Percentiles rank a stretch among this genome's conserved stretches.
These are phyloP conservation scores for Euphrasia confusa DNA, from an alignment of 257 asterid genomes.

Conservation along the genomic window DNA sequence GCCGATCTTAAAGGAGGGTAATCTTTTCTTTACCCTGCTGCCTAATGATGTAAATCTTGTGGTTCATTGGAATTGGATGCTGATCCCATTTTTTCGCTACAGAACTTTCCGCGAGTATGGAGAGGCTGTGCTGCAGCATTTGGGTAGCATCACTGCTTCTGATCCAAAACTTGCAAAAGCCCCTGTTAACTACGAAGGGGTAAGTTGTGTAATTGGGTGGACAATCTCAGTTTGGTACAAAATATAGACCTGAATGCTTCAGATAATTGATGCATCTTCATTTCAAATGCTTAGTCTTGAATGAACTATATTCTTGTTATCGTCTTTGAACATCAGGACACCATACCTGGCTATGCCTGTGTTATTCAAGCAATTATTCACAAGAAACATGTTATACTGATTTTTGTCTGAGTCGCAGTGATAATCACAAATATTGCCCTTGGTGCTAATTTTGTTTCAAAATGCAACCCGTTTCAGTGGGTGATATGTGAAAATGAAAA, in stretches of 20 bases:
- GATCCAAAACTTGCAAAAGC: slow-evolving; percentile 78
- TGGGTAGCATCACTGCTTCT: slow-evolving; percentile 44
- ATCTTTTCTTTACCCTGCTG: slow-evolving; percentile 23
- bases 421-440: no score
- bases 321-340: no score
- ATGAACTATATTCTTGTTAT: no score
- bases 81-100: slow-evolving; percentile 22
- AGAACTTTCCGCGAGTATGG: slow-evolving; percentile 96
- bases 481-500: not conserved
- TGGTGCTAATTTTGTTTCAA: not conserved
- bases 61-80: slow-evolving; percentile 4
- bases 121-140: slow-evolving; percentile 73
- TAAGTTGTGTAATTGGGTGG: slow-evolving; percentile 32
- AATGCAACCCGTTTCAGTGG: not conserved
- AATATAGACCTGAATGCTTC: not conserved
- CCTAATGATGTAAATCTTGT: slow-evolving; percentile 11
- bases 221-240: slow-evolving; percentile 3
- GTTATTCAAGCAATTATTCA: no score
- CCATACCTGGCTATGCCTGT: no score
- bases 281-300: not conserved
- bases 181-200: slow-evolving; percentile 96
- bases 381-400: no score
- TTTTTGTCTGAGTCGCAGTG: no score
- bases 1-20: slow-evolving; percentile 90
- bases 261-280: not conserved